Conservation (phyloP, 2,329 filamentous ascomycete species). For the Fusarium verticillioides region DNA sequence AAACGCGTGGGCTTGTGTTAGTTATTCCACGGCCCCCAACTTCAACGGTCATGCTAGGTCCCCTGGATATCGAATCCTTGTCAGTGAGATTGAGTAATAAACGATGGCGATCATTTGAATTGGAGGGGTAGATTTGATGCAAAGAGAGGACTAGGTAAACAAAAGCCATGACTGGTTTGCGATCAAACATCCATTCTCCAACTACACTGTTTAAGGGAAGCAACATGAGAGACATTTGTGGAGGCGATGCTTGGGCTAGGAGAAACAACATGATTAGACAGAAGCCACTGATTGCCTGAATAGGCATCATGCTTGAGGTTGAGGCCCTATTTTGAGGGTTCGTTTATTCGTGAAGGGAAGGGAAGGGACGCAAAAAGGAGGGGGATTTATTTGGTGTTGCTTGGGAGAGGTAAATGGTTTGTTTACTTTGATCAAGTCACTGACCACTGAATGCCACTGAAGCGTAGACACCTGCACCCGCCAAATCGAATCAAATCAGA, state of each 20-base stretch:
- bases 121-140: slow-evolving; percentile 14
- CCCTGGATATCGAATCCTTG: slow-evolving; percentile 23
- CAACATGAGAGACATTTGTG: slow-evolving; percentile 17
- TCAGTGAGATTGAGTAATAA: slow-evolving; percentile 14
- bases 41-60: slow-evolving; percentile 12
- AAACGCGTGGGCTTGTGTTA: neutral
- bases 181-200: neutral
- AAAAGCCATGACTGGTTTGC: neutral
- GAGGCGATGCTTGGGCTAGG: slow-evolving; percentile 16
- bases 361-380: neutral
- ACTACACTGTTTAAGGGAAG: neutral
- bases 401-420: slow-evolving; percentile 28
- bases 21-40: neutral
- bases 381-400: slow-evolving; percentile 13
- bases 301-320: slow-evolving; percentile 3
- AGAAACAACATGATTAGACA: slow-evolving; percentile 6
- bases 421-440: slow-evolving; percentile 39
- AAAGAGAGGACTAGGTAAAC: slow-evolving; percentile 1
- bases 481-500: slow-evolving; percentile 5
- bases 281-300: neutral
- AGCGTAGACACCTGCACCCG: neutral
- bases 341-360: neutral
- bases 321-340: neutral
- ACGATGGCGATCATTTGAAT: slow-evolving; percentile 27
- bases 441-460: slow-evolving; percentile 1